These are phyloP conservation scores for Hemisphaericaspora lyxosophila DNA, from an alignment of 1,139 yeast species.

Conservation along the genomic window DNA sequence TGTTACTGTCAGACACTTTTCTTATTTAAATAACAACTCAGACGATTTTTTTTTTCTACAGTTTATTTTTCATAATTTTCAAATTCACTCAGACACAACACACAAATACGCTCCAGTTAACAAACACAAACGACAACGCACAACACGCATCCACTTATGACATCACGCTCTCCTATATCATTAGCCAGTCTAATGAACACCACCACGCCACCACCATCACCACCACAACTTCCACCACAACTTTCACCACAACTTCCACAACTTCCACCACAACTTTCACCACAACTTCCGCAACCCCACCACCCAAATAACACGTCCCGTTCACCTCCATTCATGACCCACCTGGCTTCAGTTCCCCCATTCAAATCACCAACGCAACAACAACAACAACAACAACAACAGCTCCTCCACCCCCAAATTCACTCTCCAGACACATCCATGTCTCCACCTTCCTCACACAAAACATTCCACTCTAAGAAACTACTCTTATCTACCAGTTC, in stretches of 20 bases:
- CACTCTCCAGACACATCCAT: neutral
- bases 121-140: constrained; percentile 1
- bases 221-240: neutral
- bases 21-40: neutral
- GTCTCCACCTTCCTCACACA: constrained; percentile 2
- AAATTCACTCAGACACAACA: neutral
- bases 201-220: constrained; percentile 2
- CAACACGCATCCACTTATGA: neutral
- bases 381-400: neutral
- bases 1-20: neutral
- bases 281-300: neutral
- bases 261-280: neutral
- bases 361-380: constrained; percentile 1
- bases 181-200: constrained; percentile 5
- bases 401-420: neutral
- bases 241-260: neutral
- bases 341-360: constrained; percentile 8
- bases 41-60: constrained; percentile 1
- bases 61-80: constrained; percentile 6
- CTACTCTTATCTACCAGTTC: constrained; percentile 68
- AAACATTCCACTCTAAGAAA: constrained; percentile 16
- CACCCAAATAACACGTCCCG: neutral
- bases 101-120: neutral
- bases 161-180: constrained; percentile 4
- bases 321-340: constrained; percentile 3